phyloP scores from a whole-genome alignment of 106 monocot genomes.

The Triglochin maritima region DNA sequence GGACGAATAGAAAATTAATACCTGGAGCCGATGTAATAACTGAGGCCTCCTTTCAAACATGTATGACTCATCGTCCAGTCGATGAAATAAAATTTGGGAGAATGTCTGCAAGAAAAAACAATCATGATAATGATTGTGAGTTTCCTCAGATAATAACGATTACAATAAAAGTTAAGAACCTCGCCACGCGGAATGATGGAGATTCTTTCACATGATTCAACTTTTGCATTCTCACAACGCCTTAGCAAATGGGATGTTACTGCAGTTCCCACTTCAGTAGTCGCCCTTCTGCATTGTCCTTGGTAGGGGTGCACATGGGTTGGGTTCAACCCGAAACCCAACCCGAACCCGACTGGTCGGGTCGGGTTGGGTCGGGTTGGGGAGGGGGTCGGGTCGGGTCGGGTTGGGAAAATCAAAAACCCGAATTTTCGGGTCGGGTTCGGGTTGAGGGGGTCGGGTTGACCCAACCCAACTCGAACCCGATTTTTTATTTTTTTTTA shows the following conservation, averaged over 20 bases:
- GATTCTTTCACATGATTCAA: constrained; percentile 71
- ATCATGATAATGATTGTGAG: background rate
- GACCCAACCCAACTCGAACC: too few relatives aligned
- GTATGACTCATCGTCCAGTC: constrained; percentile 73
- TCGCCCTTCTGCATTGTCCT: constrained; percentile 67
- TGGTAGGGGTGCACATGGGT: too few relatives aligned
- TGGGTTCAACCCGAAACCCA: too few relatives aligned
- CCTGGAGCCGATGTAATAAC: constrained; percentile 80
- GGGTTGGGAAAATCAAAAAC: too few relatives aligned
- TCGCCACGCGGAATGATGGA: constrained; percentile 77
- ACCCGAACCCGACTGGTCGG: too few relatives aligned
- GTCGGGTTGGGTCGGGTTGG: too few relatives aligned
- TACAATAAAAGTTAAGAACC: constrained; percentile 17
- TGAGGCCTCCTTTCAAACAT: constrained; percentile 77
- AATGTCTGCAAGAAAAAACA: constrained; percentile 38
- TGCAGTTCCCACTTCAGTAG: constrained; percentile 66
- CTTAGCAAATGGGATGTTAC: constrained; percentile 73
- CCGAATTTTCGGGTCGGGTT: too few relatives aligned
- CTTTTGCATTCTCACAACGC: constrained; percentile 67
- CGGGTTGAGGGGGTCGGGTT: too few relatives aligned
- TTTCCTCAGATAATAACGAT: background rate
- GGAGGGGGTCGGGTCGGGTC: too few relatives aligned
- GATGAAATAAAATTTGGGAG: constrained; percentile 78
- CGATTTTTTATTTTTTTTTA: too few relatives aligned
- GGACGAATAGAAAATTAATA: background rate